Base-by-base conservation (phyloP, 1,284 basidiomycete genomes). In the Boletus smithii region DNA sequence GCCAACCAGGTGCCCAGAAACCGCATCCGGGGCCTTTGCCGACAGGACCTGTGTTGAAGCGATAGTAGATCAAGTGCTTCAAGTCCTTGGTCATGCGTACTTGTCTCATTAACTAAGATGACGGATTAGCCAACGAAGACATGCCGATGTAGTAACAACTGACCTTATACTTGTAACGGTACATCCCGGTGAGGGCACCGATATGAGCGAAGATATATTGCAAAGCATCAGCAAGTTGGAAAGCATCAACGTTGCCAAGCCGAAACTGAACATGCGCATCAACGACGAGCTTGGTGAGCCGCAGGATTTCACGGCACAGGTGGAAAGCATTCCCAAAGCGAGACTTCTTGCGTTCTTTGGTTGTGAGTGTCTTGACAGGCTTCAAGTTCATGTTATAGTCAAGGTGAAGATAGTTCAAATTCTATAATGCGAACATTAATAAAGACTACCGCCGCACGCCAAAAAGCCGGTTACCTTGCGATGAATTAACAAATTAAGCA, bases 321-420 rank as follows among this genome's bases (percentile, higher is more conserved):
- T 99, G 97, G 81, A 92, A 99, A 8, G 97, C 95, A 69, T 99
- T 99, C 76, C 97, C 97, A 72, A 99, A 99, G 56, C 97, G 91
- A 42, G 95, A 98, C 77, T 99, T 99, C 74, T 99, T 99, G 47
- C 97, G 89, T 73, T 99, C 97, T 71, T 99, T 99, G 16, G 97
- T 99, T 6, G 97, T 99, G 40, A 99, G 75, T 1, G 97, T 99
- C 78, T 99, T 99, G 67, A 98, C 95, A 10, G 95, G 95, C 73
- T 98, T 97, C 72, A 94, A 68, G 66, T 94, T 94, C 87, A 94
- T 87, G 73, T 95, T 95, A 70, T 94, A 94, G 64, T 95, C 91
- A 38, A 95, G 73, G 61, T 95, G 91, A 31, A 95, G 74, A 68
- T 97, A 97, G 68, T 98, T 98, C 68, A 99, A 71, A 68, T 98